Evolutionary conservation across 164 flowering plant genomes (phyloP).

Genomic region (Kalanchoe fedtschenkoi): DNA sequence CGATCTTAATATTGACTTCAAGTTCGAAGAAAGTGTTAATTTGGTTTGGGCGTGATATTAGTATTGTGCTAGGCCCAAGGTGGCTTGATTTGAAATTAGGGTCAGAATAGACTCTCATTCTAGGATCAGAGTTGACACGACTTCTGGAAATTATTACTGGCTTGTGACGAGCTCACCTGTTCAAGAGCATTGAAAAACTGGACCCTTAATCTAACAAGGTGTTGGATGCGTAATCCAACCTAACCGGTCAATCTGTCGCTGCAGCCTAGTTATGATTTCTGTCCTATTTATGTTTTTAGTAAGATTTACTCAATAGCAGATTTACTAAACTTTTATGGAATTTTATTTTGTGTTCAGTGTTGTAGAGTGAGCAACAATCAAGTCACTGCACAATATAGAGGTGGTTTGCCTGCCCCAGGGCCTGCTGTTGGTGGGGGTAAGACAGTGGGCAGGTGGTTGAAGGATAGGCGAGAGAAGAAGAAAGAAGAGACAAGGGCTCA

Average conservation of each 20-base stretch:
- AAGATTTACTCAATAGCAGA: background rate
- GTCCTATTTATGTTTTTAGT: slow-evolving; percentile 1
- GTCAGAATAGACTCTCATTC: slow-evolving; percentile 3
- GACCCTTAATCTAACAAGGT: slow-evolving; percentile 4
- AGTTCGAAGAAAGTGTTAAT: background rate
- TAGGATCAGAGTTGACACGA: background rate
- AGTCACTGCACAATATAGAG: slow-evolving; percentile 27
- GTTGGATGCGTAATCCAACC: background rate
- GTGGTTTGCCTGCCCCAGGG: slow-evolving; percentile 16
- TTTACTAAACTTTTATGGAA: background rate
- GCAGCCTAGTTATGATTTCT: background rate
- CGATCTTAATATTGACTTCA: background rate
- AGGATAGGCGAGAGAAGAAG: slow-evolving; percentile 87
- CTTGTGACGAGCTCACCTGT: background rate
- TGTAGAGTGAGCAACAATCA: slow-evolving; percentile 34
- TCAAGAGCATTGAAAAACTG: background rate
- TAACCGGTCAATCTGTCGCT: background rate
- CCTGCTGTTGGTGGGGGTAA: slow-evolving; percentile 47
- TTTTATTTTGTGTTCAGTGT: slow-evolving; percentile 25
- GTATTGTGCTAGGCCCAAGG: background rate
- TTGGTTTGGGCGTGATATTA: background rate
- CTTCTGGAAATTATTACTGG: background rate
- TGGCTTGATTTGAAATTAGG: background rate
- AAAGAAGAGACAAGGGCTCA: slow-evolving; percentile 85
- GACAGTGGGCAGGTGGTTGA: slow-evolving; percentile 95